These are phyloP conservation scores for Chrysanthemum makinoi DNA, from an alignment of 129 eudicot species.

Conservation along the genomic window DNA sequence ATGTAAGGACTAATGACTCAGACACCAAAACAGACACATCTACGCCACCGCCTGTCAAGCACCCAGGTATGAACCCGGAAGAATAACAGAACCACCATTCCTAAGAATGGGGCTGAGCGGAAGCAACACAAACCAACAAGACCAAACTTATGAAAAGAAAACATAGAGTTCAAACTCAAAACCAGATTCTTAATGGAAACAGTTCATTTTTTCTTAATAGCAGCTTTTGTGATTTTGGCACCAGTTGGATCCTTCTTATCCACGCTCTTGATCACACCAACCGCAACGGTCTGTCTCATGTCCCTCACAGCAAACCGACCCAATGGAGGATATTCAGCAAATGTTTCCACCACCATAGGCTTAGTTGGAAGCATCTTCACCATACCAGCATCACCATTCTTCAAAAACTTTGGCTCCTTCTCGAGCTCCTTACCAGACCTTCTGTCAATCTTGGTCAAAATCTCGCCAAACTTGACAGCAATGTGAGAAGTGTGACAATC, in stretches of 20 bases:
- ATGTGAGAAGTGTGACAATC: slow-evolving; percentile 24
- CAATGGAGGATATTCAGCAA: slow-evolving; percentile 21
- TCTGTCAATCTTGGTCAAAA: slow-evolving; percentile 22
- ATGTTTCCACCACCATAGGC: not conserved
- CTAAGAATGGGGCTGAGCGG: not conserved
- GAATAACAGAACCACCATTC: no score
- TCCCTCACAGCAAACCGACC: slow-evolving; percentile 25
- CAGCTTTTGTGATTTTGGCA: slow-evolving; percentile 23
- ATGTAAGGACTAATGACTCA: no score
- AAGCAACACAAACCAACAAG: not conserved
- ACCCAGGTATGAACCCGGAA: no score
- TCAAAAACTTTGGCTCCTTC: slow-evolving; percentile 18
- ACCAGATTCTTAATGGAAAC: not conserved
- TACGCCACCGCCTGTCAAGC: no score
- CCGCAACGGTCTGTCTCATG: slow-evolving; percentile 25
- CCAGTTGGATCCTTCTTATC: slow-evolving; percentile 26
- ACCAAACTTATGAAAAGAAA: not conserved
- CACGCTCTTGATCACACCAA: slow-evolving; percentile 10
- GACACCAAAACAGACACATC: no score
- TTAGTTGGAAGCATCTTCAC: slow-evolving; percentile 1
- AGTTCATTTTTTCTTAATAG: slow-evolving; percentile 19
- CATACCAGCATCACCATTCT: slow-evolving; percentile 8
- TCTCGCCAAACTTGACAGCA: slow-evolving; percentile 22
- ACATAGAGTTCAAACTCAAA: not conserved
- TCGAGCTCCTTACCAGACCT: slow-evolving; percentile 21